phyloP scores from a whole-genome alignment of 1,139 yeast genomes.

The Yarrowia galli region DNA sequence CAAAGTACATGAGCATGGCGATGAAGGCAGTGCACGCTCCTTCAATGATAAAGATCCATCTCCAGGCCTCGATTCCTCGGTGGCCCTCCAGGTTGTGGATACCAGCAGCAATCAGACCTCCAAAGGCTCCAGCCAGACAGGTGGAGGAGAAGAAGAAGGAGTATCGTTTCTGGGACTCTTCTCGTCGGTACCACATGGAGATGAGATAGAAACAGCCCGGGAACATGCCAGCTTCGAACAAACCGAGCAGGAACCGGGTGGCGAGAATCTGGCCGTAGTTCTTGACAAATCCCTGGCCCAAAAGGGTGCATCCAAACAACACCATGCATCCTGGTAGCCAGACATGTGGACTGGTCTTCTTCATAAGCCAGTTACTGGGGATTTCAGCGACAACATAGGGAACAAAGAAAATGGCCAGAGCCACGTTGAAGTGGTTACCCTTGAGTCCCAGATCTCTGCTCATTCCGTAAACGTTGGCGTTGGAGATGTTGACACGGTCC shows the following conservation, averaged over 20 bases:
- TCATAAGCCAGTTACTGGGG: constrained; percentile 68
- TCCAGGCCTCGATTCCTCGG: constrained; percentile 64
- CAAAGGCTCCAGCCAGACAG: constrained; percentile 82
- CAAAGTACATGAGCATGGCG: constrained; percentile 65
- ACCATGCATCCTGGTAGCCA: constrained; percentile 67
- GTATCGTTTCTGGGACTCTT: constrained; percentile 72
- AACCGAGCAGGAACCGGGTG: constrained; percentile 69
- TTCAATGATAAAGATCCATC: constrained; percentile 77
- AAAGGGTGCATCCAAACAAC: constrained; percentile 66
- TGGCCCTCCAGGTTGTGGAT: constrained; percentile 60
- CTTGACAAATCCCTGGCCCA: constrained; percentile 69
- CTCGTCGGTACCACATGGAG: constrained; percentile 60
- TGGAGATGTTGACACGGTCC: constrained; percentile 77
- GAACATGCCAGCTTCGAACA: constrained; percentile 72
- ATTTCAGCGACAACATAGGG: constrained; percentile 75
- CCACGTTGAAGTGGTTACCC: constrained; percentile 66
- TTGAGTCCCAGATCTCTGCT: constrained; percentile 58
- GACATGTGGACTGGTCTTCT: constrained; percentile 66
- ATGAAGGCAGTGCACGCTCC: constrained; percentile 72
- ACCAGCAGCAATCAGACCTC: constrained; percentile 76
- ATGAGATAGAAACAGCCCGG: constrained; percentile 76
- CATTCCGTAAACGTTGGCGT: constrained; percentile 74
- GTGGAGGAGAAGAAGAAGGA: constrained; percentile 75
- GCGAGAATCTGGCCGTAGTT: constrained; percentile 65
- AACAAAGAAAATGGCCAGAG: constrained; percentile 71